Conservation (phyloP, 306 rosid species). For the Cucurbita maxima region DNA sequence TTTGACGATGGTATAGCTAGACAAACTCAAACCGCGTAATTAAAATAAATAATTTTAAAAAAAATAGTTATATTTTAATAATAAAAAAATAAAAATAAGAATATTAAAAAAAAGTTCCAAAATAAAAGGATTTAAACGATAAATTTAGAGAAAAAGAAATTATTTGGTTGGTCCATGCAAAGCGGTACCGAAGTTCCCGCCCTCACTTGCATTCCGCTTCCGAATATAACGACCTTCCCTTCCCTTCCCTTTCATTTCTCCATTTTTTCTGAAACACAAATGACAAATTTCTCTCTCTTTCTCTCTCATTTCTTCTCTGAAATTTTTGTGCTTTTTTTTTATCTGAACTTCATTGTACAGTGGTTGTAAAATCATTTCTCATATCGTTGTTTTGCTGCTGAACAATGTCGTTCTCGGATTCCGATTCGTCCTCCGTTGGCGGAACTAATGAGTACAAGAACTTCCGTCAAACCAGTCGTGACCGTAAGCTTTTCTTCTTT, state of each 20-base stretch:
- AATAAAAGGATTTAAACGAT: neutral
- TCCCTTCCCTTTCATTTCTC: constrained; percentile 14
- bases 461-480: constrained; percentile 65
- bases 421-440: constrained; percentile 40
- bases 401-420: constrained; percentile 75
- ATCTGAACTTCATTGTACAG: constrained; percentile 6
- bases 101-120: neutral
- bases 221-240: constrained; percentile 24
- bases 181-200: constrained; percentile 29
- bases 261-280: constrained; percentile 11
- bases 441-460: constrained; percentile 43
- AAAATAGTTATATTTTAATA: no score
- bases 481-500: constrained; percentile 33
- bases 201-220: constrained; percentile 18
- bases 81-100: neutral
- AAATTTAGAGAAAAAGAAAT: neutral
- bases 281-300: constrained; percentile 4
- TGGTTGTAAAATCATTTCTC: neutral
- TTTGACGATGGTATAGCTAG: no score
- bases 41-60: no score
- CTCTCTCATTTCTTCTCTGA: constrained; percentile 12
- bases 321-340: neutral
- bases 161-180: constrained; percentile 15
- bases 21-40: no score
- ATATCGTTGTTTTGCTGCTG: constrained; percentile 4